A percentile compares a stretch with the other conserved stretches of the same genome.
These are phyloP conservation scores for Forsythia viridissima DNA, from an alignment of 257 asterid genomes.

Conservation along the genomic window DNA sequence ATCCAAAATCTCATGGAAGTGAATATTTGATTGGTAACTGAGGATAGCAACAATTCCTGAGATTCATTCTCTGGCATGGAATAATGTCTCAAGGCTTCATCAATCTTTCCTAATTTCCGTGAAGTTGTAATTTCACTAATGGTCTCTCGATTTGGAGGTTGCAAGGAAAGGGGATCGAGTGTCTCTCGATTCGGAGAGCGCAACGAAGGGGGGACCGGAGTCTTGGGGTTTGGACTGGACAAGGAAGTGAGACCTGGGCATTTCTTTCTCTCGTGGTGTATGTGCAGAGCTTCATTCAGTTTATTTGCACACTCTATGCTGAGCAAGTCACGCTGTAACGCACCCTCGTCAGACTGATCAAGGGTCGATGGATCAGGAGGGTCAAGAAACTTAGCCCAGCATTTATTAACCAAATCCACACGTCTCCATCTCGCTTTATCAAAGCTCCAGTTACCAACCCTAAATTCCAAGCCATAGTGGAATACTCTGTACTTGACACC, in stretches of 20 bases:
- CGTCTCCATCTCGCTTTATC: constrained; percentile 95
- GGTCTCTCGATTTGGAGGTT: constrained; percentile 25
- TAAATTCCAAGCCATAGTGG: constrained; percentile 87
- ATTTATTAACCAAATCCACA: constrained; percentile 60
- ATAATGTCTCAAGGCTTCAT: constrained; percentile 16
- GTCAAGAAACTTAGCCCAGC: constrained; percentile 83
- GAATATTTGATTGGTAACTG: constrained; percentile 47
- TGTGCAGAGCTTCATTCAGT: constrained; percentile 69
- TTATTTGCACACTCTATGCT: constrained; percentile 77
- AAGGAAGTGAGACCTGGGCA: constrained; percentile 54
- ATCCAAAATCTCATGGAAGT: constrained; percentile 72
- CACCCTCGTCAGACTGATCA: constrained; percentile 48
- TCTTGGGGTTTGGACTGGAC: constrained; percentile 28
- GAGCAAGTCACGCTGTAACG: constrained; percentile 73
- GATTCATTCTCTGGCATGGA: constrained; percentile 35
- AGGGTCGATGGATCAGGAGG: constrained; percentile 77
- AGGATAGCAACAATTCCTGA: constrained; percentile 48
- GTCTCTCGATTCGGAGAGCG: constrained; percentile 20
- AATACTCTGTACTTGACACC: constrained; percentile 77
- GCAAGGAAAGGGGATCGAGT: constrained; percentile 29
- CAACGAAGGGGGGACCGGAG: constrained; percentile 31
- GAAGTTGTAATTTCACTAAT: constrained; percentile 26
- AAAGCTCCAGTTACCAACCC: constrained; percentile 85
- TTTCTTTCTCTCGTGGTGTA: constrained; percentile 54
- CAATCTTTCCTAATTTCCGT: constrained; percentile 35